Percentiles rank a stretch among this genome's conserved stretches.
These are phyloP conservation scores for Verticillium albo-atrum DNA, from an alignment of 2,329 filamentous ascomycete species.

Conservation along the genomic window DNA sequence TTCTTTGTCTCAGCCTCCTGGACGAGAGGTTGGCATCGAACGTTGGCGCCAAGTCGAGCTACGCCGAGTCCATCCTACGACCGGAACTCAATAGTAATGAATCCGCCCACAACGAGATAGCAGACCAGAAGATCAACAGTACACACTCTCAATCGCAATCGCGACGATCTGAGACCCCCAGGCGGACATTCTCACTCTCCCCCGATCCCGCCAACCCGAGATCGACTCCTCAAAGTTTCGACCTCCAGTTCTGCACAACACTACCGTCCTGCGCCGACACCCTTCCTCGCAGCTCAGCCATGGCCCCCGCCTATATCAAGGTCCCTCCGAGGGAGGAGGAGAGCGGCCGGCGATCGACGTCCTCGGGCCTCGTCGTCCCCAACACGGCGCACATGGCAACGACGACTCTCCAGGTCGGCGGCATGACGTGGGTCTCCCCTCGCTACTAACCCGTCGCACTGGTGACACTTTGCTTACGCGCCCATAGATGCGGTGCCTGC, in stretches of 20 bases:
- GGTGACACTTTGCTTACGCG: not conserved
- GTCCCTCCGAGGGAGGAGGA: conserved; percentile 36
- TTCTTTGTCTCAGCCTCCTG: not conserved
- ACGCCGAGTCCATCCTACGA: not conserved
- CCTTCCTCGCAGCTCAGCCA: conserved; percentile 17
- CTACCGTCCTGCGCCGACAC: not conserved
- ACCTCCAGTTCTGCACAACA: not conserved
- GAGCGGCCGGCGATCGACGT: conserved; percentile 21
- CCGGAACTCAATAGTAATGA: not conserved
- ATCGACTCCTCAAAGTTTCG: not conserved
- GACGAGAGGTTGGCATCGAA: not conserved
- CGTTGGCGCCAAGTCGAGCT: not conserved
- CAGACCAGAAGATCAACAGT: not conserved
- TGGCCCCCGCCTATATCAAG: conserved; percentile 48
- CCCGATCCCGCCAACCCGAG: not conserved
- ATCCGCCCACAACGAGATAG: not conserved
- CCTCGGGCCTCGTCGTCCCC: conserved; percentile 22
- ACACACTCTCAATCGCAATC: not conserved
- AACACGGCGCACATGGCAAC: conserved; percentile 66
- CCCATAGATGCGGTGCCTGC: conserved; percentile 80
- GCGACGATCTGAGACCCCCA: not conserved
- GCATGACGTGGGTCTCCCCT: conserved; percentile 63
- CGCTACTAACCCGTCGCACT: conserved; percentile 1
- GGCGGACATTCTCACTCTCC: not conserved
- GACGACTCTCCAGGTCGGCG: conserved; percentile 85